A percentile compares a stretch with the other conserved stretches of the same genome.
These are phyloP conservation scores for Aspergillus haitiensis DNA, from an alignment of 495 filamentous ascomycete genomes.

Conservation along the genomic window DNA sequence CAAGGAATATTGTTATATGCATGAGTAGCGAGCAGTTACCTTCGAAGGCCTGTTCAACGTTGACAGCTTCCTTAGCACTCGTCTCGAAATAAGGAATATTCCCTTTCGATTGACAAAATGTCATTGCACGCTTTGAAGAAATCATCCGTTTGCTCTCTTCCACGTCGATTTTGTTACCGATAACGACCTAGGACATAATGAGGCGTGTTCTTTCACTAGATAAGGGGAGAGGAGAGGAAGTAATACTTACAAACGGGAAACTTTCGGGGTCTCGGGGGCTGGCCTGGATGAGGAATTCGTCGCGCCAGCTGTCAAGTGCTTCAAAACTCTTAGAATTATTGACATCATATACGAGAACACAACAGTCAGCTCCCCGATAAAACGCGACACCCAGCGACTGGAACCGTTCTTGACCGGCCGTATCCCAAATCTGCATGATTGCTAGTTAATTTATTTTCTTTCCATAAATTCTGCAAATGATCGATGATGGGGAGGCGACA, in stretches of 20 bases:
- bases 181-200: conserved; percentile 62
- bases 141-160: conserved; percentile 98
- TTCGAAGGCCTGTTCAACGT: conserved; percentile 98
- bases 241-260: conserved; percentile 87
- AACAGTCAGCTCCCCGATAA: conserved; percentile 98
- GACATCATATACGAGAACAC: conserved; percentile 96
- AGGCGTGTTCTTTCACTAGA: background rate
- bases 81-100: conserved; percentile 99
- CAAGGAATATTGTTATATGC: background rate
- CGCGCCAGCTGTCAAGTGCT: conserved; percentile 95
- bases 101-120: conserved; percentile 96
- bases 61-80: conserved; percentile 96
- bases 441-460: conserved; percentile 23
- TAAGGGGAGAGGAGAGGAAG: background rate
- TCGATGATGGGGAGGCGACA: conserved; percentile 23
- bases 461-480: background rate
- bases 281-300: conserved; percentile 97
- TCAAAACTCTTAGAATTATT: conserved; percentile 99
- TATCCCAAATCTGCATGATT: conserved; percentile 83
- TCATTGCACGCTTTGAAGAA: conserved; percentile 90
- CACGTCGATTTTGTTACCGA: conserved; percentile 99
- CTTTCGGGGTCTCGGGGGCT: conserved; percentile 94
- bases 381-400: conserved; percentile 97
- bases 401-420: conserved; percentile 95
- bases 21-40: conserved; percentile 49